phyloP scores from a whole-genome alignment of 2,329 filamentous ascomycete genomes.

The Colletotrichum sp. region DNA sequence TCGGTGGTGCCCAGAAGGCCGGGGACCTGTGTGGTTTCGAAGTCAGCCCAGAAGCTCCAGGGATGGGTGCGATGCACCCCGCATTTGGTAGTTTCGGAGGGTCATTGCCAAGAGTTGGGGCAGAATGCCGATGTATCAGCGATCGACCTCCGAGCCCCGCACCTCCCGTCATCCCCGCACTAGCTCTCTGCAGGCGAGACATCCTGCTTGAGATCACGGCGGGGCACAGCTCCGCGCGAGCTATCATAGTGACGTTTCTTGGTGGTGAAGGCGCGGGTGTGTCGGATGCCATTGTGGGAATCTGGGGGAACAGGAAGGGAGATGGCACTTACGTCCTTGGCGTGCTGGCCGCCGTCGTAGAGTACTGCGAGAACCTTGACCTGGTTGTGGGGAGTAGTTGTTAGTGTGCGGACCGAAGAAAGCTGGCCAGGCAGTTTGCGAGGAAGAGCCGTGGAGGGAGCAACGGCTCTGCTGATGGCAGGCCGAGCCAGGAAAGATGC shows the following conservation, averaged over 20 bases:
- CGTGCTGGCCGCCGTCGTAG: slow-evolving; percentile 91
- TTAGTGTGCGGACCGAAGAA: slow-evolving; percentile 66
- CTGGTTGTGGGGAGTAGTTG: slow-evolving; percentile 56
- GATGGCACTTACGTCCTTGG: slow-evolving; percentile 71
- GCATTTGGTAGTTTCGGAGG: slow-evolving; percentile 13
- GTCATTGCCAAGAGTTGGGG: slow-evolving; percentile 4
- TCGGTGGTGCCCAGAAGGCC: slow-evolving; percentile 92
- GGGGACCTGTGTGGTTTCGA: slow-evolving; percentile 60
- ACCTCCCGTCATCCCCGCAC: slow-evolving; percentile 20
- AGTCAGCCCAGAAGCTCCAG: slow-evolving; percentile 1
- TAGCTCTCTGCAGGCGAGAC: background rate
- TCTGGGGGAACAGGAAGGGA: background rate
- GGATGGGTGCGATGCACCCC: slow-evolving; percentile 16
- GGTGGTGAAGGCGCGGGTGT: background rate
- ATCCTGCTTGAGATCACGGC: background rate
- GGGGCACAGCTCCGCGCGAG: slow-evolving; percentile 13
- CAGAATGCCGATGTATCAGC: slow-evolving; percentile 22
- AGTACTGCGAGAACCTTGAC: slow-evolving; percentile 95
- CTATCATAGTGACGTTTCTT: slow-evolving; percentile 17
- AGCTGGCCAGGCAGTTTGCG: slow-evolving; percentile 38
- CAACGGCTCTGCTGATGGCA: slow-evolving; percentile 18
- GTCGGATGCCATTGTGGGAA: background rate
- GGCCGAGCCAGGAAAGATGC: slow-evolving; percentile 24
- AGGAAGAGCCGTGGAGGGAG: slow-evolving; percentile 37
- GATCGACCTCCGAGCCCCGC: slow-evolving; percentile 21